Evolutionary conservation across 441 rosid genomes (phyloP).

Genomic region (Gossypium schwendimanii): DNA sequence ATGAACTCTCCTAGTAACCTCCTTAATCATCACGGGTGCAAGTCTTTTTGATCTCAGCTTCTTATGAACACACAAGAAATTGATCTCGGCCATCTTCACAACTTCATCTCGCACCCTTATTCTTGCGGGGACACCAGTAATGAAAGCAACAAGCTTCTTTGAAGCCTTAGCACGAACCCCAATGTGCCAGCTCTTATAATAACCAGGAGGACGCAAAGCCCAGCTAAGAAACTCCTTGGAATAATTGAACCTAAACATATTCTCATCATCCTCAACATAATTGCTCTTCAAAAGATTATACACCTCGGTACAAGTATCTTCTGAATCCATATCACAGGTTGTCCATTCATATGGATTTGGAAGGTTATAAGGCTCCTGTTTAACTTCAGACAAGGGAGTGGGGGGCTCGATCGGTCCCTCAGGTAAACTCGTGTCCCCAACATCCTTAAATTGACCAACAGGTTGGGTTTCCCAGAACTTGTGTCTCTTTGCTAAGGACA

Average conservation of each 20-base stretch:
- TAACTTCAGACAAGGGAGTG: conserved; percentile 58
- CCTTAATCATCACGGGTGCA: conserved; percentile 96
- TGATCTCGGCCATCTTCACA: conserved; percentile 88
- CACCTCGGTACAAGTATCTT: conserved; percentile 56
- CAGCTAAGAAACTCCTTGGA: conserved; percentile 90
- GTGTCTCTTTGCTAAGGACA: conserved; percentile 47
- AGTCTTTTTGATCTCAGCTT: conserved; percentile 89
- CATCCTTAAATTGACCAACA: conserved; percentile 73
- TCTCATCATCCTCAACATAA: conserved; percentile 78
- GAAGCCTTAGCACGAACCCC: conserved; percentile 81
- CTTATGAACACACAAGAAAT: conserved; percentile 93
- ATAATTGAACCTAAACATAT: conserved; percentile 91
- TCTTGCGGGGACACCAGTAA: conserved; percentile 83
- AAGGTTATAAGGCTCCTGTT: conserved; percentile 88
- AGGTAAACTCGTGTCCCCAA: conserved; percentile 45
- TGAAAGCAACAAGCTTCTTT: conserved; percentile 82
- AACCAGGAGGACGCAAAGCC: conserved; percentile 88
- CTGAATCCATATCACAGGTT: conserved; percentile 72
- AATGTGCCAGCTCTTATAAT: conserved; percentile 75
- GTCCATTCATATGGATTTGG: conserved; percentile 74
- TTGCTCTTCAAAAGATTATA: conserved; percentile 54
- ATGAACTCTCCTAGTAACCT: conserved; percentile 87
- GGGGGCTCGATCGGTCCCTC: conserved; percentile 71
- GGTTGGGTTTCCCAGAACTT: conserved; percentile 96
- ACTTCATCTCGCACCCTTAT: conserved; percentile 70